Evolutionary conservation across 1,284 basidiomycete genomes (phyloP).

Genomic region (Calocybe gambosa): DNA sequence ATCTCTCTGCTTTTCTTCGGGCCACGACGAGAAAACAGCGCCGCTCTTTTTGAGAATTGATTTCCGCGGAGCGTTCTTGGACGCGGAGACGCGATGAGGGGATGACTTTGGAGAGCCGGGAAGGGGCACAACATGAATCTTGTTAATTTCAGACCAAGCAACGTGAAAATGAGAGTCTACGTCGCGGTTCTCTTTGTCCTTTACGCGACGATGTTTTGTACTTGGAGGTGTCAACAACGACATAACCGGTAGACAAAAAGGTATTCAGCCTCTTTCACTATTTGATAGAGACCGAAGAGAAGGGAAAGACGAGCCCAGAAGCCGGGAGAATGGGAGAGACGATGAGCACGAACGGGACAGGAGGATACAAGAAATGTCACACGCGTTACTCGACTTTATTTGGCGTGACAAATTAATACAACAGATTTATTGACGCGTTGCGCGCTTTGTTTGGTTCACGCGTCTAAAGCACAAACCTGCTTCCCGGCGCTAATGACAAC

Average conservation of each 20-base stretch:
- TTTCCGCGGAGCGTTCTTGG: slow-evolving; percentile 38
- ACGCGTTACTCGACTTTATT: slow-evolving; percentile 16
- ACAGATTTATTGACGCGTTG: slow-evolving; percentile 21
- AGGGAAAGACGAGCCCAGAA: slow-evolving; percentile 1
- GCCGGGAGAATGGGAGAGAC: not conserved
- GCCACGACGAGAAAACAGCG: slow-evolving; percentile 33
- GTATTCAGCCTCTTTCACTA: not conserved
- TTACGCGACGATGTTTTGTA: slow-evolving; percentile 49
- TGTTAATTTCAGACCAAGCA: slow-evolving; percentile 52
- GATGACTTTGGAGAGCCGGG: slow-evolving; percentile 29
- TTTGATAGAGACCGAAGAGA: slow-evolving; percentile 6
- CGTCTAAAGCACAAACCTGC: too few species aligned
- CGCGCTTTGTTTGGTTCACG: slow-evolving; percentile 18
- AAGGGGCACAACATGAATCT: slow-evolving; percentile 40
- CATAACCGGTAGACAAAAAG: slow-evolving; percentile 24
- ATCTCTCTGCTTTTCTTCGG: slow-evolving; percentile 46
- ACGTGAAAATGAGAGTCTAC: slow-evolving; percentile 37
- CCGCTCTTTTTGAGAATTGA: slow-evolving; percentile 74
- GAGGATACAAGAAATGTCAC: slow-evolving; percentile 13
- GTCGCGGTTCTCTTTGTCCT: slow-evolving; percentile 45
- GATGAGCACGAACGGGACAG: slow-evolving; percentile 10
- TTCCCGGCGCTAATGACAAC: too few species aligned
- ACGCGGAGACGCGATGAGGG: slow-evolving; percentile 26
- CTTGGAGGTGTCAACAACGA: slow-evolving; percentile 58
- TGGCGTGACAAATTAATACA: slow-evolving; percentile 25